phyloP scores from a whole-genome alignment of 345 rosid species.

The Microcos paniculata region DNA sequence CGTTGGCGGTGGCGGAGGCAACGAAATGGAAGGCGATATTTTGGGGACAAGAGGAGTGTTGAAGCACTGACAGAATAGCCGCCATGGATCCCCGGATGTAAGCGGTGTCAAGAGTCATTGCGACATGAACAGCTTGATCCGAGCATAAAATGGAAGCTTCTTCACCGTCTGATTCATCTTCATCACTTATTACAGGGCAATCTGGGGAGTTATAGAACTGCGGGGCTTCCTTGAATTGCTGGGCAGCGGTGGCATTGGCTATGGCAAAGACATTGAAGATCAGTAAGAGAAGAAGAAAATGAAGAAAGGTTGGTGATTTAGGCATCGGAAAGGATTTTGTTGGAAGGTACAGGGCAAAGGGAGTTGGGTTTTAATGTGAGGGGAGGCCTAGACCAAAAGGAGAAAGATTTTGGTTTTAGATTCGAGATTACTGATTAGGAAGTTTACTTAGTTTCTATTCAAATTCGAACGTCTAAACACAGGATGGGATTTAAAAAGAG shows the following conservation, averaged over 20 bases:
- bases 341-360: not conserved
- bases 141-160: conserved; percentile 52
- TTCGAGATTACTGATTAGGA: not conserved
- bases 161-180: conserved; percentile 21
- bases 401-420: not conserved
- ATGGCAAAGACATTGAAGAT: conserved; percentile 2
- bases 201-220: conserved; percentile 82
- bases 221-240: conserved; percentile 84
- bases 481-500: conserved; percentile 12
- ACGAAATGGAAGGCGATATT: conserved; percentile 82
- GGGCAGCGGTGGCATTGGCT: conserved; percentile 26
- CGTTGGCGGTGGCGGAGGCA: conserved; percentile 61
- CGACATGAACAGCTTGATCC: conserved; percentile 75
- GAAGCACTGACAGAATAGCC: conserved; percentile 80
- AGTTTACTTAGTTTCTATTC: not conserved
- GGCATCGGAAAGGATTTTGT: conserved; percentile 20
- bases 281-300: conserved; percentile 10
- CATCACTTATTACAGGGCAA: conserved; percentile 47
- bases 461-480: not conserved
- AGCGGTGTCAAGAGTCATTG: conserved; percentile 84
- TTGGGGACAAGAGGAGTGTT: conserved; percentile 91
- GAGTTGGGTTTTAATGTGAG: not conserved
- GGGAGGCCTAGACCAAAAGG: not conserved
- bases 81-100: conserved; percentile 97
- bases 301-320: conserved; percentile 14